These are phyloP conservation scores for Melampsora americana DNA, from an alignment of 1,284 basidiomycete genomes.

Conservation along the genomic window DNA sequence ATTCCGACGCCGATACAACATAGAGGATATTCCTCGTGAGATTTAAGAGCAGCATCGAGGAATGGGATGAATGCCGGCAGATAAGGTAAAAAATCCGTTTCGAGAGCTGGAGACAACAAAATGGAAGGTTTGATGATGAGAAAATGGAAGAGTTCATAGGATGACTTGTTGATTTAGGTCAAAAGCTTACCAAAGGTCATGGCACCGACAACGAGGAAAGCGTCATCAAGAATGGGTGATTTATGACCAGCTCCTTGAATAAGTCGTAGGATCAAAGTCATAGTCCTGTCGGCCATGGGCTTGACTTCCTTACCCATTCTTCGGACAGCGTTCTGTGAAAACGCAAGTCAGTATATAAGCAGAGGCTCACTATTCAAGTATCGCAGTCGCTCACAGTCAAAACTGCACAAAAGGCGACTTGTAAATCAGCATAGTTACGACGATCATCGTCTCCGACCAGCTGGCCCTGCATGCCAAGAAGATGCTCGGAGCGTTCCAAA, in stretches of 20 bases:
- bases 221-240: slow-evolving; percentile 93
- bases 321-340: slow-evolving; percentile 70
- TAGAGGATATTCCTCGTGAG: slow-evolving; percentile 90
- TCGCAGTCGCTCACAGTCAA: slow-evolving; percentile 64
- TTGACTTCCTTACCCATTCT: slow-evolving; percentile 78
- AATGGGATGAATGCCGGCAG: slow-evolving; percentile 84
- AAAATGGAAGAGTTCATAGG: background rate
- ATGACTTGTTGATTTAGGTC: background rate
- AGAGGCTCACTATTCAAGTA: background rate
- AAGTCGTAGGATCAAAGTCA: slow-evolving; percentile 83
- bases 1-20: slow-evolving; percentile 94
- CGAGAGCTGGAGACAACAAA: slow-evolving; percentile 63
- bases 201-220: slow-evolving; percentile 90
- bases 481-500: slow-evolving; percentile 80
- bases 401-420: slow-evolving; percentile 90
- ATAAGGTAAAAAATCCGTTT: slow-evolving; percentile 80
- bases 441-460: slow-evolving; percentile 92
- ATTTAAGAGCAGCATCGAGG: slow-evolving; percentile 82
- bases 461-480: slow-evolving; percentile 82
- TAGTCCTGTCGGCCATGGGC: slow-evolving; percentile 87
- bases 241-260: slow-evolving; percentile 84
- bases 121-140: background rate
- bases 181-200: slow-evolving; percentile 64
- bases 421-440: slow-evolving; percentile 98
- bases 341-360: background rate